Percentiles rank a stretch among this genome's conserved stretches.
Conservation (phyloP, 2,329 filamentous ascomycete genomes). For the Diaporthe helianthi region DNA sequence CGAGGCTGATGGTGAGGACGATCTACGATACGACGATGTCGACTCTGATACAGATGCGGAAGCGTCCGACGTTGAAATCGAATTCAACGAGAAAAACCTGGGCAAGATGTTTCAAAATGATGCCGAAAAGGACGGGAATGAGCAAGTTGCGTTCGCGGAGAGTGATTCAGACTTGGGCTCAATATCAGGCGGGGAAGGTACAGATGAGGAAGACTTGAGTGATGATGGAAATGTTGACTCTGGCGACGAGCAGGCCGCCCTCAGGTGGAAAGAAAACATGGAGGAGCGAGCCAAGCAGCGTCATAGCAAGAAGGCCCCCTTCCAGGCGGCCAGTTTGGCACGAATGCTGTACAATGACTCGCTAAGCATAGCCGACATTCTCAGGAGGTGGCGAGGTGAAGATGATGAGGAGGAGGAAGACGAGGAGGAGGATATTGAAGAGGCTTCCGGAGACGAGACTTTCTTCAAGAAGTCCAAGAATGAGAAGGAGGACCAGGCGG, state of each 20-base stretch:
- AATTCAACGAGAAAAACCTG: slow-evolving; percentile 65
- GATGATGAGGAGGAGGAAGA: slow-evolving; percentile 56
- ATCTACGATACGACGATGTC: slow-evolving; percentile 52
- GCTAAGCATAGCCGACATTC: slow-evolving; percentile 75
- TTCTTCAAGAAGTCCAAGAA: slow-evolving; percentile 71
- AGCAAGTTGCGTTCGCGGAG: slow-evolving; percentile 89
- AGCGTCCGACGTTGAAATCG: slow-evolving; percentile 59
- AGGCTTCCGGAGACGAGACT: slow-evolving; percentile 61
- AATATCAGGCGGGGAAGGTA: slow-evolving; percentile 63
- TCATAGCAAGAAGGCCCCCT: slow-evolving; percentile 74
- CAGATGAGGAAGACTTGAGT: slow-evolving; percentile 56
- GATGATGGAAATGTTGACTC: slow-evolving; percentile 58
- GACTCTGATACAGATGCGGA: slow-evolving; percentile 63
- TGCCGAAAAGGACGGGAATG: slow-evolving; percentile 56
- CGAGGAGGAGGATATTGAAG: slow-evolving; percentile 64
- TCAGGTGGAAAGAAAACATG: slow-evolving; percentile 91
- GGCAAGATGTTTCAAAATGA: slow-evolving; percentile 67
- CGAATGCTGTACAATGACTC: slow-evolving; percentile 88
- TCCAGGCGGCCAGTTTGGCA: slow-evolving; percentile 81
- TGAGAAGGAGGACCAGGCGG: slow-evolving; percentile 72
- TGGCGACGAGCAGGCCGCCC: slow-evolving; percentile 73
- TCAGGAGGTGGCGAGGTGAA: slow-evolving; percentile 81
- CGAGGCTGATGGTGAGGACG: slow-evolving; percentile 61
- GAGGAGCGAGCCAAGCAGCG: slow-evolving; percentile 74
- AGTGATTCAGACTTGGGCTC: slow-evolving; percentile 97